Evolutionary conservation across 2,329 filamentous ascomycete species (phyloP).

Genomic region (Tricladium varicosporioides): DNA sequence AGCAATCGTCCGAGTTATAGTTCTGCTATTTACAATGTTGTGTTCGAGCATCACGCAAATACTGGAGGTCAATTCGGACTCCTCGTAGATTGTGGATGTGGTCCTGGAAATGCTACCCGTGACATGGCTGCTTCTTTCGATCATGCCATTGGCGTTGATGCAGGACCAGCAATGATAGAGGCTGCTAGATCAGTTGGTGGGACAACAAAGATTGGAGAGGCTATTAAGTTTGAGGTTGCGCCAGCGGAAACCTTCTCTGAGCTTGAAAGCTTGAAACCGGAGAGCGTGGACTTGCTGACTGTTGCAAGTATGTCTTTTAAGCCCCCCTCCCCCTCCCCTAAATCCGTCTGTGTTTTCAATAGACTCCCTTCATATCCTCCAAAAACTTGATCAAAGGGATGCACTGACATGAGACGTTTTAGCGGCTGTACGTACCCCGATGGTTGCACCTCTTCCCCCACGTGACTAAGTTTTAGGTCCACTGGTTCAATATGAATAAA

Average conservation of each 20-base stretch:
- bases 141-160: constrained; percentile 29
- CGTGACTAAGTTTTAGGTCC: constrained; percentile 31
- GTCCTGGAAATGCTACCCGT: constrained; percentile 32
- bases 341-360: not conserved
- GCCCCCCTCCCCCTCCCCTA: too few species aligned
- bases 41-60: constrained; percentile 25
- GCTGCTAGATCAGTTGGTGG: constrained; percentile 25
- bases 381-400: not conserved
- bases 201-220: constrained; percentile 17
- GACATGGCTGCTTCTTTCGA: constrained; percentile 29
- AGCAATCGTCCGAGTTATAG: too few species aligned
- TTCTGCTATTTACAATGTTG: constrained; percentile 18
- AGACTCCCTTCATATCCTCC: constrained; percentile 19
- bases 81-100: constrained; percentile 33
- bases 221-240: constrained; percentile 25
- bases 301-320: constrained; percentile 22
- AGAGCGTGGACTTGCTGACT: constrained; percentile 30
- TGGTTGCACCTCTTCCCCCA: not conserved
- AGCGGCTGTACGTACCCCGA: not conserved
- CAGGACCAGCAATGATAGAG: constrained; percentile 30
- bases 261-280: constrained; percentile 16
- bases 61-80: constrained; percentile 23
- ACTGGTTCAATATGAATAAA: constrained; percentile 49
- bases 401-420: not conserved
- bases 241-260: constrained; percentile 28